phyloP scores from a whole-genome alignment of 352 stramenopile genomes.

The Stephanocyclus meneghinianus region DNA sequence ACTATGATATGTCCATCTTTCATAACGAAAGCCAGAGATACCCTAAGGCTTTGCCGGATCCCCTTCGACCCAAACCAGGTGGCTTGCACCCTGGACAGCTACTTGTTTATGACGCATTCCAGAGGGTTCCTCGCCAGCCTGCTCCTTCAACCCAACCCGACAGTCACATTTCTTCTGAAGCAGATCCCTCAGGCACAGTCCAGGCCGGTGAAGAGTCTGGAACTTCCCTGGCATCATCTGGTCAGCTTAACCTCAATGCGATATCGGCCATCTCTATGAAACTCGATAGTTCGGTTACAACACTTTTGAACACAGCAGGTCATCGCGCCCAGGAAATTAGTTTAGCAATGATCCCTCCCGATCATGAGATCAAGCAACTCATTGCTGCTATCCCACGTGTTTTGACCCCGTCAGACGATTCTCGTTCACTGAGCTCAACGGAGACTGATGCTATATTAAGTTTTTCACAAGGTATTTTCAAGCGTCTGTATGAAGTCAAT shows the following conservation, averaged over 20 bases:
- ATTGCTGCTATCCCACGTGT: conserved; percentile 76
- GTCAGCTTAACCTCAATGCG: conserved; percentile 71
- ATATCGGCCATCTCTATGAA: conserved; percentile 75
- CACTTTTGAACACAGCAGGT: conserved; percentile 70
- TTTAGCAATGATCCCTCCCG: conserved; percentile 79
- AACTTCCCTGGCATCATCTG: conserved; percentile 12
- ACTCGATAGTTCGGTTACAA: conserved; percentile 73
- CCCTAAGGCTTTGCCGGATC: conserved; percentile 88
- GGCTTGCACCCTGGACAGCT: conserved; percentile 91
- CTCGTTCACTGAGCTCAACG: conserved; percentile 48
- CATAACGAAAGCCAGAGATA: conserved; percentile 77
- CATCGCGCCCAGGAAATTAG: conserved; percentile 80
- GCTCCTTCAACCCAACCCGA: conserved; percentile 83
- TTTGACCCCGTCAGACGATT: conserved; percentile 48
- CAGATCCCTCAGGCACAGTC: conserved; percentile 19
- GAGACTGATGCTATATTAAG: conserved; percentile 90
- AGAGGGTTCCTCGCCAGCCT: conserved; percentile 90
- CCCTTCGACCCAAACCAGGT: conserved; percentile 91
- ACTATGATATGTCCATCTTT: conserved; percentile 87
- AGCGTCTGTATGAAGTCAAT: conserved; percentile 92
- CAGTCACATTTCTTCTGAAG: conserved; percentile 18
- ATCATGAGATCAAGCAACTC: conserved; percentile 84
- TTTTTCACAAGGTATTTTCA: conserved; percentile 95
- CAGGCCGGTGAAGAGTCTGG: conserved; percentile 23
- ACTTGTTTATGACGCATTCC: conserved; percentile 97